Evolutionary conservation across 176 grass and related monocot genomes (phyloP), one percentile per base, ranked within the genome.

Genomic region (Musa troglodytarum): DNA sequence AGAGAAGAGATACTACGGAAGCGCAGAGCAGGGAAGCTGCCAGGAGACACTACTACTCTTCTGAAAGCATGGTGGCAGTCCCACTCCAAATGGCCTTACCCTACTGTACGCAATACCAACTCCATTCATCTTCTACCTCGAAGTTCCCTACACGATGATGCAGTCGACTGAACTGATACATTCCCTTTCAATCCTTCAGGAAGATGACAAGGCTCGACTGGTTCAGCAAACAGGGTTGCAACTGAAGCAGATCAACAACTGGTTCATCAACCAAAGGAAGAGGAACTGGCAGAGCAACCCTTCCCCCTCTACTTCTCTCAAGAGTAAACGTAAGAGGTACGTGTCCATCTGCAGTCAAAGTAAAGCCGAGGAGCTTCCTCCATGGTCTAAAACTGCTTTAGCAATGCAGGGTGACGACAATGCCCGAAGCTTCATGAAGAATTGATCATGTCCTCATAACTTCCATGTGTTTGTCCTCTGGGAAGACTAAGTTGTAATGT

Each of bases 221-320:
- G 78, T 73, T 69, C 43, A 73, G 57, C 68, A 80, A 63, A 80
- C 78, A 0, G 78, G 78, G 29, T 49, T 80, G 57, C 69, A 80
- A 17, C 49, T 65, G 50, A 80, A 80, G 78, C 78, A 80, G 78
- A 80, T 80, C 34, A 80, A 73, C 16, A 80, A 80, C 59, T 80
- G 78, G 78, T 80, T 80, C 69, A 80, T 80, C 50, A 80, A 80
- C 23, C 78, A 80, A 53, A 80, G 78, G 49, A 80, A 80, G 58
- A 80, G 78, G 69, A 80, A 73, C 49, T 80, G 69, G 78, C 54
- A 80, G 54, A 80, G 57, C 78, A 80, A 73, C 49, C 56, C 57
- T 20, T 80, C 78, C 16, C 73, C 69, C 43, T 80, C 78, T 10
- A 28, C 34, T 63, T 28, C 69, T 62, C 69, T 53, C 9, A 80